Evolutionary conservation across 2,329 filamentous ascomycete species (phyloP), one percentile per base, ranked within the genome.

Genomic region (Lithohypha guttulata): DNA sequence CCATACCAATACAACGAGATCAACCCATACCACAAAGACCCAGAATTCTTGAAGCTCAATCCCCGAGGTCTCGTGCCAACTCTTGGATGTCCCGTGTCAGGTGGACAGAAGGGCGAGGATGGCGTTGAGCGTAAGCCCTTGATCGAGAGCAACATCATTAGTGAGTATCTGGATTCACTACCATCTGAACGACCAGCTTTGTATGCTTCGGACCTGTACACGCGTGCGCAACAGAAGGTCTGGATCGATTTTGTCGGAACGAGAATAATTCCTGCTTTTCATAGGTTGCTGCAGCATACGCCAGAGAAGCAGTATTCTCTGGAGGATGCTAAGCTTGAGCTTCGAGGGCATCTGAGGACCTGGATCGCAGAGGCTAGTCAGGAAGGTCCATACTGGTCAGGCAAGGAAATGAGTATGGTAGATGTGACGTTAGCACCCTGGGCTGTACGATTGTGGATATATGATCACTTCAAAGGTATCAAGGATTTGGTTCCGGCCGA

Each of bases 1-100:
- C 71, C 74, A 11, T 79, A 87, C 55, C 77, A 86, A 60, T 84
- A 84, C 56, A 67, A 82, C 47, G 79, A 84, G 63, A 78, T 85
- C 43, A 85, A 86, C 57, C 82, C 82, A 0, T 86, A 86, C 64
- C 65, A 77, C 57, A 87, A 87, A 53, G 44, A 46, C n/a, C 43
- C 46, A 17, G 48, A 71, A 1, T 77, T 86, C 19, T 65, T 87
- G 15, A 66, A 69, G 6, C 65, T 87, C 46, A 89, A 89, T 53
- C 82, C 82, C 0, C 73, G 81, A 9, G 82, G 82, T 1, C 66
- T 87, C 1, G 78, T 87, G 1, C 84, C 83, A 0, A 85, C 81
- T 0, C 65, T 87, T 1, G 70, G 47, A 14, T 51, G 48, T 15
- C 53, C 51, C 6, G 46, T 47, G 9, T 28, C 45, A 3, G 27